phyloP scores from a whole-genome alignment of 1,284 basidiomycete species.

The Phaffia rhodozyma region DNA sequence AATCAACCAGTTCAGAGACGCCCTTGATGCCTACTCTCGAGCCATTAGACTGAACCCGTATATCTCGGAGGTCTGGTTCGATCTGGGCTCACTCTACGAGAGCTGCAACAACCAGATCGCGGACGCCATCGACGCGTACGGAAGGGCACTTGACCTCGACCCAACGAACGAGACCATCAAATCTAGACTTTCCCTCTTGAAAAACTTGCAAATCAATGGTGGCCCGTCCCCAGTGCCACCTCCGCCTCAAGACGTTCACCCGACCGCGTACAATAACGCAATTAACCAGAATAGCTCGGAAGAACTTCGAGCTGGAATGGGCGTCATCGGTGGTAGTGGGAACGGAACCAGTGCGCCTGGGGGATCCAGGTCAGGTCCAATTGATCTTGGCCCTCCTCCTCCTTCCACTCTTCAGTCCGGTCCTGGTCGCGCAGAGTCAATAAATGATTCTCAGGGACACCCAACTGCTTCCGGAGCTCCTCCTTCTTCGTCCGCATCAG shows the following conservation, averaged over 20 bases:
- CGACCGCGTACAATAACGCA: slow-evolving; percentile 67
- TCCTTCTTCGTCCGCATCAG: too few species aligned
- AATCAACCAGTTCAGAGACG: slow-evolving; percentile 97
- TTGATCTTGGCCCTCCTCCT: neutral
- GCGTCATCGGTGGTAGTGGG: too few species aligned
- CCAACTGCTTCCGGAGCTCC: too few species aligned
- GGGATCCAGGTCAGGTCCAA: neutral
- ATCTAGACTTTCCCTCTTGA: slow-evolving; percentile 61
- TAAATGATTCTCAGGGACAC: too few species aligned
- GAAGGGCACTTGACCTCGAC: slow-evolving; percentile 79
- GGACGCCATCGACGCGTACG: slow-evolving; percentile 96
- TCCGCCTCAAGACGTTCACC: slow-evolving; percentile 85
- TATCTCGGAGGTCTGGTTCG: slow-evolving; percentile 99
- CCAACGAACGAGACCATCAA: slow-evolving; percentile 65
- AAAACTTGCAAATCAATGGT: slow-evolving; percentile 68
- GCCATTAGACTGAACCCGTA: slow-evolving; percentile 98
- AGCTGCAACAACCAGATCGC: slow-evolving; percentile 98
- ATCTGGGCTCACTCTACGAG: slow-evolving; percentile 92
- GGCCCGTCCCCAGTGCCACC: slow-evolving; percentile 66
- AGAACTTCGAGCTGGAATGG: neutral
- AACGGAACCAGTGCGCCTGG: neutral
- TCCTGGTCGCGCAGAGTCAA: too few species aligned
- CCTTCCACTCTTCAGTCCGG: too few species aligned
- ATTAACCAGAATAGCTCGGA: slow-evolving; percentile 13
- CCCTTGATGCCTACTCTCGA: slow-evolving; percentile 93